Evolutionary conservation across 441 rosid species (phyloP).

Genomic region (Euphorbia corollata): DNA sequence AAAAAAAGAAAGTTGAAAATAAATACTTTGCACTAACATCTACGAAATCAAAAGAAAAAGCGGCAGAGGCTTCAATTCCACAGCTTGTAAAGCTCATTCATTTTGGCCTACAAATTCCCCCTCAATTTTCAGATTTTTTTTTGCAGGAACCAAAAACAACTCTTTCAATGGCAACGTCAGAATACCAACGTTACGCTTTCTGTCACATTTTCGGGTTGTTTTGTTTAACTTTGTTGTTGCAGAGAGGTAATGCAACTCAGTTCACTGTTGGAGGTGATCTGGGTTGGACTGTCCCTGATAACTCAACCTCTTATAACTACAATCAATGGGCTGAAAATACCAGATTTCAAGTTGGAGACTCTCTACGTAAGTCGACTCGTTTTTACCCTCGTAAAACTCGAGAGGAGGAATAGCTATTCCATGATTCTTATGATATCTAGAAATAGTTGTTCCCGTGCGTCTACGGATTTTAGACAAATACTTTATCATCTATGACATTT

Average conservation of each 20-base stretch:
- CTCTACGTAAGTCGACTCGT: slow-evolving; percentile 45
- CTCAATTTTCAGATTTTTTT: neutral
- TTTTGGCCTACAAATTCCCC: slow-evolving; percentile 56
- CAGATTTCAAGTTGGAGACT: slow-evolving; percentile 73
- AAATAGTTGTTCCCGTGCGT: too few relatives aligned
- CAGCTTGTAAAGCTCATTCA: slow-evolving; percentile 28
- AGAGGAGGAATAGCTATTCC: too few relatives aligned
- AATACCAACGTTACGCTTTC: slow-evolving; percentile 21
- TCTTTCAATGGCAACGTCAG: slow-evolving; percentile 26
- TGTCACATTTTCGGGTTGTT: slow-evolving; percentile 31
- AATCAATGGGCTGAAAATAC: slow-evolving; percentile 66
- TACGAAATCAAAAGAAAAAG: slow-evolving; percentile 49
- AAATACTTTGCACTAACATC: slow-evolving; percentile 63
- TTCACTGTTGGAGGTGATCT: slow-evolving; percentile 49
- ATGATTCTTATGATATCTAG: too few relatives aligned
- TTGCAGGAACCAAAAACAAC: neutral
- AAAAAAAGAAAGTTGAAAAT: slow-evolving; percentile 20
- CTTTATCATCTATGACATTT: too few relatives aligned
- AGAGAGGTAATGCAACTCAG: slow-evolving; percentile 40
- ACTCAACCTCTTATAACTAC: slow-evolving; percentile 26
- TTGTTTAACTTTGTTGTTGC: slow-evolving; percentile 35
- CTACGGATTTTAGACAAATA: too few relatives aligned
- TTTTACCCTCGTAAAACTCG: neutral
- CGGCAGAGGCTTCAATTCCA: slow-evolving; percentile 50
- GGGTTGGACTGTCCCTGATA: slow-evolving; percentile 53